phyloP scores from a whole-genome alignment of 768 basidiomycete species.

The Mycena filopes region DNA sequence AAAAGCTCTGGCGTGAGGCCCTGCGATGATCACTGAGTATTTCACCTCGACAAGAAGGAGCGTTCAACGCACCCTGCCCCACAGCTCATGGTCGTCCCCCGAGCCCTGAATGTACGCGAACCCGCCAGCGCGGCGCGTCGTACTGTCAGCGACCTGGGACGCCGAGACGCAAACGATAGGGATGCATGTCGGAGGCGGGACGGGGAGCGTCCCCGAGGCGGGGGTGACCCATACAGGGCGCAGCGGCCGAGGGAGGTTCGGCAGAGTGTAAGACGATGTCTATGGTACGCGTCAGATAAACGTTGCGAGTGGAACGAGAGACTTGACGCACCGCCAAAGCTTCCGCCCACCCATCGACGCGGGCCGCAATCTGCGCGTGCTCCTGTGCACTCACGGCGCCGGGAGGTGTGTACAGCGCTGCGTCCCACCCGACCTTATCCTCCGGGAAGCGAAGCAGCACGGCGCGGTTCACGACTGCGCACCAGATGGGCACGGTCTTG shows the following conservation, averaged over 20 bases:
- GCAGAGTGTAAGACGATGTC: conserved; percentile 79
- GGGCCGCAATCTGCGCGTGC: conserved; percentile 77
- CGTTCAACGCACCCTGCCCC: conserved; percentile 69
- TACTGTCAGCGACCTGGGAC: conserved; percentile 71
- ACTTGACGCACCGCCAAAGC: conserved; percentile 70
- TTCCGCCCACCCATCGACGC: conserved; percentile 75
- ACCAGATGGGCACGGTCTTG: conserved; percentile 97
- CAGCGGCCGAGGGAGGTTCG: conserved; percentile 69
- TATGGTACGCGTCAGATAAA: conserved; percentile 39
- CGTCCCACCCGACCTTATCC: conserved; percentile 58
- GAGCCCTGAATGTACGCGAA: conserved; percentile 93
- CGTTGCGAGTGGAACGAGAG: neutral
- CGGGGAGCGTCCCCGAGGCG: conserved; percentile 61
- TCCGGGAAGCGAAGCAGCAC: conserved; percentile 49
- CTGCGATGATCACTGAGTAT: conserved; percentile 44
- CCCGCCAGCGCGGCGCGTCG: conserved; percentile 71
- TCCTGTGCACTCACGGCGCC: conserved; percentile 78
- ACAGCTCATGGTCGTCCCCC: conserved; percentile 94
- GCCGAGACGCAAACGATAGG: conserved; percentile 91
- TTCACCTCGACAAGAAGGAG: neutral
- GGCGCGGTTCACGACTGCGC: conserved; percentile 84
- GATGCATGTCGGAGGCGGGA: conserved; percentile 46
- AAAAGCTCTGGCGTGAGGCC: conserved; percentile 81
- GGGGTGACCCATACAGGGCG: conserved; percentile 93
- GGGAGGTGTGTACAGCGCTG: conserved; percentile 74